These are phyloP conservation scores for Penicillium lagena DNA, from an alignment of 495 filamentous ascomycete species.

Conservation along the genomic window DNA sequence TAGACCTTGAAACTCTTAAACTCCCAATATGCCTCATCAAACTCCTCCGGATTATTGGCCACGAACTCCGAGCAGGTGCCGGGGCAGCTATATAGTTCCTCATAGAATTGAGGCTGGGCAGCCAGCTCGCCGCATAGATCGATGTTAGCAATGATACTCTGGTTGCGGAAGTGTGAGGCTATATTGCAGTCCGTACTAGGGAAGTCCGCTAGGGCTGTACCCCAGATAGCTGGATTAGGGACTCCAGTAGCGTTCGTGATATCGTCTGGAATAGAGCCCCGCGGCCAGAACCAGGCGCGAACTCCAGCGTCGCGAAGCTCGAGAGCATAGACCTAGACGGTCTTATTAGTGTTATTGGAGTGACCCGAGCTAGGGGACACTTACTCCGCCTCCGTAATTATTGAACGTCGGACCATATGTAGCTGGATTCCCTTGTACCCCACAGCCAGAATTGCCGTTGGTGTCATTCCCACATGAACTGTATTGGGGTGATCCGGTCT, in stretches of 20 bases:
- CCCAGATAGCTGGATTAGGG: constrained; percentile 44
- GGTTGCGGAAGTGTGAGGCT: constrained; percentile 38
- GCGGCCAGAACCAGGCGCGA: constrained; percentile 44
- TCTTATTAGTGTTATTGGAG: no score
- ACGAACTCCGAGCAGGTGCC: constrained; percentile 37
- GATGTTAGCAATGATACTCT: constrained; percentile 48
- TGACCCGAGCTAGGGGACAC: no score
- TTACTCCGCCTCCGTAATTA: constrained; percentile 30
- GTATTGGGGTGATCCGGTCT: constrained; percentile 23
- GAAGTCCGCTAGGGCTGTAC: constrained; percentile 42
- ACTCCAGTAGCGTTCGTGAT: constrained; percentile 12
- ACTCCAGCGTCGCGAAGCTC: constrained; percentile 41
- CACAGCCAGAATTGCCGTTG: constrained; percentile 37
- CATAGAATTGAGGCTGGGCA: constrained; percentile 28
- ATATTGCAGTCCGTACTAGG: constrained; percentile 45
- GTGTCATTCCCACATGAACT: constrained; percentile 30
- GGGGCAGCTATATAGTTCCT: constrained; percentile 33
- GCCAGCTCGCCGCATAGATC: constrained; percentile 42
- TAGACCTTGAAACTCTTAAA: constrained; percentile 42
- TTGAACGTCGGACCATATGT: constrained; percentile 40
- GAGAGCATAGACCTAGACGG: constrained; percentile 31
- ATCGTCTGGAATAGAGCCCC: constrained; percentile 33
- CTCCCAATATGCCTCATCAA: constrained; percentile 46
- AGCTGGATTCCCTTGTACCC: constrained; percentile 24
- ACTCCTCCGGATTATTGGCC: constrained; percentile 26